phyloP scores from a whole-genome alignment of 371 early-diverging fungal genomes.

The Zopfochytrium polystomum region DNA sequence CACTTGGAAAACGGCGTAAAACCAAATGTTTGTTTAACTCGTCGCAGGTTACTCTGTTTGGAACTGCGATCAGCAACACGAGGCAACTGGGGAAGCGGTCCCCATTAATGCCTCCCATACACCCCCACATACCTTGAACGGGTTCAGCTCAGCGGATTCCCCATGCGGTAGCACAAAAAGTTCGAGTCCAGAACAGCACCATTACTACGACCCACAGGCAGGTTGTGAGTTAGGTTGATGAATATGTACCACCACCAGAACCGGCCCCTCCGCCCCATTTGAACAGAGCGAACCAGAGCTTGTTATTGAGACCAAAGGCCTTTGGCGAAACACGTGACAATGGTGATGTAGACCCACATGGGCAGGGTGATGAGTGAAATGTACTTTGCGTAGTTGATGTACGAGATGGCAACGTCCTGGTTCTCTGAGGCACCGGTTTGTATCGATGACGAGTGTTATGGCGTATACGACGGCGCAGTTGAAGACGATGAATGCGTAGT shows the following conservation, averaged over 20 bases:
- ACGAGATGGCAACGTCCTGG: not conserved
- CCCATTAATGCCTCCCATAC: no score
- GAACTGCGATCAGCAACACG: no score
- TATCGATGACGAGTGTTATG: conserved; percentile 2
- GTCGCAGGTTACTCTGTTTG: not conserved
- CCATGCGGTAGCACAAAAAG: conserved; percentile 1
- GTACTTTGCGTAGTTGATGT: not conserved
- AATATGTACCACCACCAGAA: conserved; percentile 3
- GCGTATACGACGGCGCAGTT: conserved; percentile 10
- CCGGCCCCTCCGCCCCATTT: not conserved
- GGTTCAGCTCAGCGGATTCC: conserved; percentile 5
- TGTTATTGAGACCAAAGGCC: not conserved
- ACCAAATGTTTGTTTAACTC: conserved; percentile 10
- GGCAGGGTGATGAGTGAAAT: not conserved
- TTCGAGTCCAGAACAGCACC: conserved; percentile 12
- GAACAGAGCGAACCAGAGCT: no score
- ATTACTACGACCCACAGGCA: conserved; percentile 3
- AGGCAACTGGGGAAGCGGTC: no score
- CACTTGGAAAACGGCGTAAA: conserved; percentile 7
- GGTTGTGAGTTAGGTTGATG: conserved; percentile 4
- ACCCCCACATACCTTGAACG: conserved; percentile 1
- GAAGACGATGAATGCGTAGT: conserved; percentile 11
- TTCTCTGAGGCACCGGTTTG: no score
- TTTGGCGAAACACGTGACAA: not conserved
- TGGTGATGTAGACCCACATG: conserved; percentile 1